These are phyloP conservation scores for Phellopilus nigrolimitatus DNA, from an alignment of 1,284 basidiomycete genomes.

Conservation along the genomic window DNA sequence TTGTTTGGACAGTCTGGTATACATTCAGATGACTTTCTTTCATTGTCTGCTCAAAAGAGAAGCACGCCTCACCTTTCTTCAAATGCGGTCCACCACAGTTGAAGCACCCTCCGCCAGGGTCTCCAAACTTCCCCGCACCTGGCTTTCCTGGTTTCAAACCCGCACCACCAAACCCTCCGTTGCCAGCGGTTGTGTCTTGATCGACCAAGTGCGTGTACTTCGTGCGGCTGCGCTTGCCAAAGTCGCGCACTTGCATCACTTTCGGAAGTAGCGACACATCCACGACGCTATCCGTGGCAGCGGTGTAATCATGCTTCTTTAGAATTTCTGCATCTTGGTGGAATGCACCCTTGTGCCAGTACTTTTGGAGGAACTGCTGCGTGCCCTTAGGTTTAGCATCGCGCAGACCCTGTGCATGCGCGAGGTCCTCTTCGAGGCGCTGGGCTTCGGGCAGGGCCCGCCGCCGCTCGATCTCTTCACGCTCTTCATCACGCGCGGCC, in stretches of 20 bases:
- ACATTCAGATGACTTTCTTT: background rate
- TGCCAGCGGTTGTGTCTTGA: constrained; percentile 79
- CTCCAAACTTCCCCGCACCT: constrained; percentile 42
- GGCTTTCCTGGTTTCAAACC: constrained; percentile 31
- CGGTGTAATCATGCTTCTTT: constrained; percentile 80
- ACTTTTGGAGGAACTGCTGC: constrained; percentile 94
- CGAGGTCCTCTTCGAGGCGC: constrained; percentile 85
- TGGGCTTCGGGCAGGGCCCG: constrained; percentile 91
- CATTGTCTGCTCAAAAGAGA: background rate
- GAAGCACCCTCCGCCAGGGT: constrained; percentile 73
- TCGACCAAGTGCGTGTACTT: constrained; percentile 96
- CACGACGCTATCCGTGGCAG: constrained; percentile 80
- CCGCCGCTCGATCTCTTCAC: constrained; percentile 86
- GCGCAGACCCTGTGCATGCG: constrained; percentile 74
- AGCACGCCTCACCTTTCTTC: constrained; percentile 61
- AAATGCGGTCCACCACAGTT: constrained; percentile 87
- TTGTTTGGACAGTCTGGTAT: constrained; percentile 69
- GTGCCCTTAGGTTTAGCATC: constrained; percentile 83
- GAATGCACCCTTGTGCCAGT: constrained; percentile 99
- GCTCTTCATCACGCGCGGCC: constrained; percentile 71
- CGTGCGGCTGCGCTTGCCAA: constrained; percentile 87
- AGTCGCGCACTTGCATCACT: constrained; percentile 97
- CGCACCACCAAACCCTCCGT: constrained; percentile 66
- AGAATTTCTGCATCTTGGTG: constrained; percentile 94
- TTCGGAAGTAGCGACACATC: constrained; percentile 86